phyloP scores from a whole-genome alignment of 148 eudicot genomes.

The Simmondsia chinensis region DNA sequence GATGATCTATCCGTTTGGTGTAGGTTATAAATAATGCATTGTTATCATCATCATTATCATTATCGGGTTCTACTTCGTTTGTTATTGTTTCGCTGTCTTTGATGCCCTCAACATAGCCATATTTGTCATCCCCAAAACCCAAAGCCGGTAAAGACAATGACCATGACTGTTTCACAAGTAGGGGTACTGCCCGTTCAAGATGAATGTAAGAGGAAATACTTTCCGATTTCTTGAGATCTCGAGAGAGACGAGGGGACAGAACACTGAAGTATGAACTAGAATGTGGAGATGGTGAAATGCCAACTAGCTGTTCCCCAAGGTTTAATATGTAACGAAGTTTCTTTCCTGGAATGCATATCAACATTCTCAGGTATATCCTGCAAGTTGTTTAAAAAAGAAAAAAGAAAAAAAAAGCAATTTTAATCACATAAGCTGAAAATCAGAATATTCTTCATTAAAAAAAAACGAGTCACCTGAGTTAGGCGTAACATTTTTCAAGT shows the following conservation, averaged over 20 bases:
- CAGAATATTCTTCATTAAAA: no score
- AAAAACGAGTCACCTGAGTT: no score
- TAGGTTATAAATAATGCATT: conserved; percentile 18
- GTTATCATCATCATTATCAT: conserved; percentile 13
- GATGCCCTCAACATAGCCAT: conserved; percentile 33
- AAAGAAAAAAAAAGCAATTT: not conserved
- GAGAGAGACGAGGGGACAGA: conserved; percentile 45
- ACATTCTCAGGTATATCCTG: conserved; percentile 89
- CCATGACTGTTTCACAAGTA: conserved; percentile 90
- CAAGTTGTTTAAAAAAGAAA: conserved; percentile 6
- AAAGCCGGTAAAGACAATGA: conserved; percentile 63
- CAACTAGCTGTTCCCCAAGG: conserved; percentile 49
- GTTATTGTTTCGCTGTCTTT: conserved; percentile 31
- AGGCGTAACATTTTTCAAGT: no score
- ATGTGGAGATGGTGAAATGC: conserved; percentile 64
- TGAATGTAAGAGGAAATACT: conserved; percentile 61
- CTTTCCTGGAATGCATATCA: conserved; percentile 89
- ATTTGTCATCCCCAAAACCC: conserved; percentile 19
- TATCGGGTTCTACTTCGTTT: conserved; percentile 28
- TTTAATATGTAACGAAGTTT: conserved; percentile 65
- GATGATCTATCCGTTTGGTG: conserved; percentile 29
- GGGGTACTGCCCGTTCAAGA: conserved; percentile 55
- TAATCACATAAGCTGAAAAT: no score
- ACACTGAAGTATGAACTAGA: conserved; percentile 47
- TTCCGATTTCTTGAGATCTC: conserved; percentile 40